These are phyloP conservation scores for Colletotrichum truncatum DNA, from an alignment of 2,329 filamentous ascomycete species.

Conservation along the genomic window DNA sequence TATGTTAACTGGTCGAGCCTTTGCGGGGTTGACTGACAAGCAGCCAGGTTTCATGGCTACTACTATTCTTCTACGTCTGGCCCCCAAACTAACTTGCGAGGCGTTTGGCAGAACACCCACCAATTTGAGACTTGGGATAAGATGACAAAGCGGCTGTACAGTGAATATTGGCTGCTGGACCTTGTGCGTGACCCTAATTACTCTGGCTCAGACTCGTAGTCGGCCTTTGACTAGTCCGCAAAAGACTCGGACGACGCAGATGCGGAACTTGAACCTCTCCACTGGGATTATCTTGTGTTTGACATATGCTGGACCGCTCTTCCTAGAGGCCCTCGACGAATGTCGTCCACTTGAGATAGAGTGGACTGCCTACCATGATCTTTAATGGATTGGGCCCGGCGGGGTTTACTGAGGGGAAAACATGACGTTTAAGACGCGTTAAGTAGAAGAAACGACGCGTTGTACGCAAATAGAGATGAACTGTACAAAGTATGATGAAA, in stretches of 20 bases:
- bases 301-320: neutral
- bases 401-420: neutral
- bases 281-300: neutral
- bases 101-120: too few species aligned
- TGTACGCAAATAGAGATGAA: neutral
- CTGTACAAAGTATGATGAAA: neutral
- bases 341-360: neutral
- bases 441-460: neutral
- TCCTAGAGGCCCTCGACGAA: neutral
- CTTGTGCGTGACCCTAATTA: neutral
- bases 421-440: neutral
- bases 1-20: neutral
- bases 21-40: neutral
- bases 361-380: neutral
- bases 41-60: constrained; percentile 22
- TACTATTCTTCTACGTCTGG: constrained; percentile 1
- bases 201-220: neutral
- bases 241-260: neutral
- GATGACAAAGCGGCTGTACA: neutral
- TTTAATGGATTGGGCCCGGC: neutral
- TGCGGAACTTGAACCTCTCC: neutral
- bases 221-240: neutral
- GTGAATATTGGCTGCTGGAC: neutral
- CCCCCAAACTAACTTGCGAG: neutral
- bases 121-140: neutral